phyloP scores from a whole-genome alignment of 1,139 yeast genomes.

The Diutina sp. region DNA sequence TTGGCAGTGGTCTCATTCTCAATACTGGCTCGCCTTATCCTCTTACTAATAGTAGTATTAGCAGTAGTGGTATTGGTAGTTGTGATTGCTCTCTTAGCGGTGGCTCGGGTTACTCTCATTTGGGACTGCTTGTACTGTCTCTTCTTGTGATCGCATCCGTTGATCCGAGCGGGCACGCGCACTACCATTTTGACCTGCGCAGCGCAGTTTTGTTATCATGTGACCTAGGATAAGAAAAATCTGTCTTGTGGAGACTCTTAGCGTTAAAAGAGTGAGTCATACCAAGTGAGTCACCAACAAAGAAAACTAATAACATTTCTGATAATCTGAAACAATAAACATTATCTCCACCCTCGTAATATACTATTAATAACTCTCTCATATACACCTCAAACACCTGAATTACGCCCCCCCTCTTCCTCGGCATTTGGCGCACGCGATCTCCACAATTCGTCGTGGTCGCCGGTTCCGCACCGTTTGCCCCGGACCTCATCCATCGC shows the following conservation, averaged over 20 bases:
- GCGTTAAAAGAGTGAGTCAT: not conserved
- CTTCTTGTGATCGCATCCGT: not conserved
- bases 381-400: no score
- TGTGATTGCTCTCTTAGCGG: not conserved
- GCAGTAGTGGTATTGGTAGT: not conserved
- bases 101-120: not conserved
- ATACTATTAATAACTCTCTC: no score
- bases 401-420: no score
- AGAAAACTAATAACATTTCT: no score
- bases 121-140: no score
- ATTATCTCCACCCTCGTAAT: no score
- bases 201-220: not conserved
- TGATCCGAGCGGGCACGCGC: not conserved
- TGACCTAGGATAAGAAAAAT: not conserved
- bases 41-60: no score
- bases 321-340: no score
- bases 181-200: not conserved
- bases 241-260: not conserved
- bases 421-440: not conserved
- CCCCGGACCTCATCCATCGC: not conserved
- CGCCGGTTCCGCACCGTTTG: not conserved
- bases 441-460: not conserved
- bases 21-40: not conserved
- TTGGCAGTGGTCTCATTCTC: no score
- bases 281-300: not conserved